phyloP scores from a whole-genome alignment of 768 basidiomycete species.

The Podaxis sp. region DNA sequence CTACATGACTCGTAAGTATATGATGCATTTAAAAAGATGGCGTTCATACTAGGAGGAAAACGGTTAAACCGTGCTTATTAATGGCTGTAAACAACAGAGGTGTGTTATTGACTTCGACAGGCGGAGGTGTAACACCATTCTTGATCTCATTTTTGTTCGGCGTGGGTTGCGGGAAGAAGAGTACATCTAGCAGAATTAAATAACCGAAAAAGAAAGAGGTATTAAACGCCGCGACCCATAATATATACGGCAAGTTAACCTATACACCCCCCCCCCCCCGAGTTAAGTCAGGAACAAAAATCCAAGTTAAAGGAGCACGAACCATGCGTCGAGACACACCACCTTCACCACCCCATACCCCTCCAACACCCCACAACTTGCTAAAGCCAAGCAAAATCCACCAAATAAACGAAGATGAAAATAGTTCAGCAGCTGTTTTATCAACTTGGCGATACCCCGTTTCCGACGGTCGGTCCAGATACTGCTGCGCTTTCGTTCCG shows the following conservation, averaged over 20 bases:
- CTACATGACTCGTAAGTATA: slow-evolving; percentile 34
- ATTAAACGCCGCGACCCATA: slow-evolving; percentile 55
- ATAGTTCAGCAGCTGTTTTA: slow-evolving; percentile 75
- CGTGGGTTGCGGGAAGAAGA: slow-evolving; percentile 44
- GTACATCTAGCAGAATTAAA: slow-evolving; percentile 64
- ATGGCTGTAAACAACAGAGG: slow-evolving; percentile 72
- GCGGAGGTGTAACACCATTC: background rate
- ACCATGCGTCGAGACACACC: slow-evolving; percentile 50
- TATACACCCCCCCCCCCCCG: slow-evolving; percentile 84
- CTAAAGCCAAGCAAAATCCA: slow-evolving; percentile 58
- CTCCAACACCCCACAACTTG: slow-evolving; percentile 38
- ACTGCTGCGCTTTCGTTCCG: slow-evolving; percentile 15
- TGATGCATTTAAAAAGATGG: background rate
- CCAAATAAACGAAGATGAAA: slow-evolving; percentile 71
- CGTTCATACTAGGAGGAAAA: slow-evolving; percentile 80
- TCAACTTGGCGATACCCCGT: slow-evolving; percentile 51
- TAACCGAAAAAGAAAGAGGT: slow-evolving; percentile 73
- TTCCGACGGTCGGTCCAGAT: slow-evolving; percentile 21
- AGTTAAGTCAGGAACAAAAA: background rate
- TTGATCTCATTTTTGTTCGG: slow-evolving; percentile 18
- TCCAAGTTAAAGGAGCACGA: slow-evolving; percentile 9
- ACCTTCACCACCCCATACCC: slow-evolving; percentile 23
- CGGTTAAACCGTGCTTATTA: slow-evolving; percentile 72
- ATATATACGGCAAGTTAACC: slow-evolving; percentile 68
- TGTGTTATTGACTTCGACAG: slow-evolving; percentile 23